phyloP scores from a whole-genome alignment of 139 green algal species.

The Chlorella sorokiniana region DNA sequence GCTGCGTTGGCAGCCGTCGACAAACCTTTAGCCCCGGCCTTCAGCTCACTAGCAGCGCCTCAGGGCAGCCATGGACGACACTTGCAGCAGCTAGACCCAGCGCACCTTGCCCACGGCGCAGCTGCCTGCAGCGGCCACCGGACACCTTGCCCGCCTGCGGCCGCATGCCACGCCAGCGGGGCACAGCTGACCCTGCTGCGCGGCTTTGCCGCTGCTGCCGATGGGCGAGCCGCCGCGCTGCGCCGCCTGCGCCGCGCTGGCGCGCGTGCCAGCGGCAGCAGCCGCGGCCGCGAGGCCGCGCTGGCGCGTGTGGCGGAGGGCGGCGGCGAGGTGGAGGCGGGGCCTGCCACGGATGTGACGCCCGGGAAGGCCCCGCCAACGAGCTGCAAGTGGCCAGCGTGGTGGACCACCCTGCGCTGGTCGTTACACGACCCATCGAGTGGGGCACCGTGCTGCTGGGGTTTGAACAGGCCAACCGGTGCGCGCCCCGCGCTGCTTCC shows the following conservation, averaged over 20 bases:
- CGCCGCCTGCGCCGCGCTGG: background rate
- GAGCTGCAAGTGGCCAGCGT: constrained; percentile 30
- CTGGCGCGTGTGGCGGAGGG: background rate
- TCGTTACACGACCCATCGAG: constrained; percentile 75
- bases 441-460: constrained; percentile 89
- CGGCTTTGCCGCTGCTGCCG: background rate
- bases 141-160: background rate
- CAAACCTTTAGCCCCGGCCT: no score
- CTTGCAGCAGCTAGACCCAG: no score
- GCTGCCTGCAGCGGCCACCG: no score
- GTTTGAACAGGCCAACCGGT: constrained; percentile 75
- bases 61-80: no score
- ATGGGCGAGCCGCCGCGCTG: background rate
- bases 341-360: background rate
- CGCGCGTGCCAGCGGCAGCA: background rate
- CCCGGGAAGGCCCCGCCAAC: background rate
- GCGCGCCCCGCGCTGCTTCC: background rate
- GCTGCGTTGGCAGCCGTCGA: no score
- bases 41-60: no score
- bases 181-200: background rate
- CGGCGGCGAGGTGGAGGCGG: constrained; percentile 14
- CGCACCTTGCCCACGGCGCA: no score
- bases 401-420: constrained; percentile 67
- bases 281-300: background rate
- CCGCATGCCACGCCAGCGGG: no score